A percentile compares a stretch with the other conserved stretches of the same genome.
These are phyloP conservation scores for Irpex rosettiformis DNA, from an alignment of 1,284 basidiomycete species.

Conservation along the genomic window DNA sequence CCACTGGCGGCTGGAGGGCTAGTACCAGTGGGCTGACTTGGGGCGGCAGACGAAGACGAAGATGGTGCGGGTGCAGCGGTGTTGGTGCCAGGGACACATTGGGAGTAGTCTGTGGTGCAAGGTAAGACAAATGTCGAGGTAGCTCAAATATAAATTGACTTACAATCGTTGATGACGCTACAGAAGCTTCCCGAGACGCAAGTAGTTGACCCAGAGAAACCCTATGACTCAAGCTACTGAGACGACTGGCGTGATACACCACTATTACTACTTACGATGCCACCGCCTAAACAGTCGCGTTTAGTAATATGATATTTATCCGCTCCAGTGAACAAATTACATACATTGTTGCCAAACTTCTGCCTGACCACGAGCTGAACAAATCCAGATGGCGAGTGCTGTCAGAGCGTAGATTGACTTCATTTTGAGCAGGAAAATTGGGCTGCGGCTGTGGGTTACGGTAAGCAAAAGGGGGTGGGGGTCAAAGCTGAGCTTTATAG, in stretches of 20 bases:
- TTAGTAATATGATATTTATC: too few species aligned
- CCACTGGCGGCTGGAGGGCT: slow-evolving; percentile 17
- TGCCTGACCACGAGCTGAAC: slow-evolving; percentile 8
- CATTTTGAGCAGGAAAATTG: neutral
- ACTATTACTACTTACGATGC: slow-evolving; percentile 18
- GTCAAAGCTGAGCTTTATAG: too few species aligned
- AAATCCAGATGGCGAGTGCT: slow-evolving; percentile 9
- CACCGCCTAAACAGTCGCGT: slow-evolving; percentile 25
- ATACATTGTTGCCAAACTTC: slow-evolving; percentile 20
- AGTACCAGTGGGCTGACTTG: slow-evolving; percentile 8
- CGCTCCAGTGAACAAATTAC: too few species aligned
- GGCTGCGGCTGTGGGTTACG: neutral
- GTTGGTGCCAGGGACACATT: slow-evolving; percentile 26
- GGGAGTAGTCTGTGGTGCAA: slow-evolving; percentile 24
- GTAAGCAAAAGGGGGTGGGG: neutral
- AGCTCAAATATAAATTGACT: slow-evolving; percentile 1
- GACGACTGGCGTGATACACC: neutral
- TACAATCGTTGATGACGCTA: slow-evolving; percentile 23
- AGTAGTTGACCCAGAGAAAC: slow-evolving; percentile 38
- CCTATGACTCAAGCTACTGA: slow-evolving; percentile 19
- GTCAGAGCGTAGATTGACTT: slow-evolving; percentile 12
- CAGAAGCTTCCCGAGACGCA: slow-evolving; percentile 37
- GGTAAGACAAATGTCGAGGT: neutral
- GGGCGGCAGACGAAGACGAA: slow-evolving; percentile 6
- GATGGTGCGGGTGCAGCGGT: slow-evolving; percentile 6